Conservation (phyloP, 495 filamentous ascomycete genomes). For the Annulohypoxylon stygium region DNA sequence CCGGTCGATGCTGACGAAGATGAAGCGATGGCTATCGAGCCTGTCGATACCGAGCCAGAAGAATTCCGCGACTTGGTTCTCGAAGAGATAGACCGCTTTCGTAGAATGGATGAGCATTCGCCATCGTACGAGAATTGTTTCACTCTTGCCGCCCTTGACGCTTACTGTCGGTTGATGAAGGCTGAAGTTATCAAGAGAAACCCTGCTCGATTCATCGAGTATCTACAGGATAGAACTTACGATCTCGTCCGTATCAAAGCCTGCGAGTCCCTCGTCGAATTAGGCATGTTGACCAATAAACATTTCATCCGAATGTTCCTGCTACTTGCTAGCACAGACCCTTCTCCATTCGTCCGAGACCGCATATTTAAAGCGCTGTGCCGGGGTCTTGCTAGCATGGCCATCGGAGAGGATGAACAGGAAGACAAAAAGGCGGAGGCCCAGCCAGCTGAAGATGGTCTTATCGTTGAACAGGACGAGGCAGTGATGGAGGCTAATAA, state of each 20-base stretch:
- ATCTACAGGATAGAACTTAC: constrained; percentile 80
- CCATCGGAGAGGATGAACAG: constrained; percentile 72
- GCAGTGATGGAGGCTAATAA: constrained; percentile 73
- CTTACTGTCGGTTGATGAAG: constrained; percentile 79
- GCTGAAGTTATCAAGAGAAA: constrained; percentile 73
- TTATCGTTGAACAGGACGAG: constrained; percentile 82
- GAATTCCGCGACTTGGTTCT: constrained; percentile 76
- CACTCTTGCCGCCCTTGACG: constrained; percentile 84
- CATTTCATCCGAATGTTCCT: constrained; percentile 78
- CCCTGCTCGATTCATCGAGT: constrained; percentile 79
- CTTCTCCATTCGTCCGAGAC: constrained; percentile 82
- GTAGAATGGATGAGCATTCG: constrained; percentile 94
- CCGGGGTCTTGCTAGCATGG: constrained; percentile 80
- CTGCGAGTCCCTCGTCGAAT: constrained; percentile 82
- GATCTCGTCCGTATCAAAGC: constrained; percentile 86
- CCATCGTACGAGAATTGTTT: constrained; percentile 92
- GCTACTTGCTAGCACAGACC: constrained; percentile 77
- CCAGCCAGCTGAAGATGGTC: constrained; percentile 60
- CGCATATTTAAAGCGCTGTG: constrained; percentile 76
- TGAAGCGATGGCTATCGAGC: constrained; percentile 48
- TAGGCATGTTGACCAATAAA: constrained; percentile 75
- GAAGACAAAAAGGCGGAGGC: constrained; percentile 49
- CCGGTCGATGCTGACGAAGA: constrained; percentile 51
- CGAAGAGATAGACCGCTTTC: constrained; percentile 88
- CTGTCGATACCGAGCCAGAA: constrained; percentile 54